Conservation (phyloP, 768 basidiomycete species). For the Termitomyces sp. region DNA sequence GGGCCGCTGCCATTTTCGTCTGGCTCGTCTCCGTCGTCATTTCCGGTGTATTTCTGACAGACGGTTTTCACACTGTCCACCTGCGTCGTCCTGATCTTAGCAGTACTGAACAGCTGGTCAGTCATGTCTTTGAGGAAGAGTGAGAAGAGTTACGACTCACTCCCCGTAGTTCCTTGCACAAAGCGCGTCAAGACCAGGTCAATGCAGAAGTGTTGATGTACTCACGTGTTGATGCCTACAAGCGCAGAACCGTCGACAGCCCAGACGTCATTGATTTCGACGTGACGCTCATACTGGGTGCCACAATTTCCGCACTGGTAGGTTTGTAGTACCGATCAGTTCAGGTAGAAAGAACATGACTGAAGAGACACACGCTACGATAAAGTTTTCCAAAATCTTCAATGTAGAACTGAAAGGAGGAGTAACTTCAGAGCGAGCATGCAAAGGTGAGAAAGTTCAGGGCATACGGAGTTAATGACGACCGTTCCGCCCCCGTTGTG, state of each 20-base stretch:
- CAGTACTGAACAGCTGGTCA: constrained; percentile 19
- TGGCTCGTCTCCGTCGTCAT: constrained; percentile 27
- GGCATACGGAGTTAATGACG: constrained; percentile 31
- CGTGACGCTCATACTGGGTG: constrained; percentile 25
- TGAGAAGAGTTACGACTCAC: constrained; percentile 14
- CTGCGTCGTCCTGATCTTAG: constrained; percentile 28
- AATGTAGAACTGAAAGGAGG: constrained; percentile 28
- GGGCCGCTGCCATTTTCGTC: constrained; percentile 24
- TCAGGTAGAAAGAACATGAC: not conserved
- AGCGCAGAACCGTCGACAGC: constrained; percentile 25
- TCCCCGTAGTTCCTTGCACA: constrained; percentile 29
- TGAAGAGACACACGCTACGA: constrained; percentile 21
- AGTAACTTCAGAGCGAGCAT: not conserved
- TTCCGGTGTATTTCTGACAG: constrained; percentile 28
- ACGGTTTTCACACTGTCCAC: constrained; percentile 23
- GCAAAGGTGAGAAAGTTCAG: not conserved
- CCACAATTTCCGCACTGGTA: constrained; percentile 29
- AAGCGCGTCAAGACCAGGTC: not conserved
- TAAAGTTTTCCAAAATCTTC: constrained; percentile 38
- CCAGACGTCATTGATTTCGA: constrained; percentile 30
- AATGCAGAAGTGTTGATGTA: not conserved
- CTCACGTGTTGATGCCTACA: constrained; percentile 30
- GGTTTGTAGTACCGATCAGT: not conserved
- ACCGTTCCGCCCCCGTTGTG: constrained; percentile 34
- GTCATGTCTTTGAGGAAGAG: not conserved